Evolutionary conservation across 2,329 filamentous ascomycete species (phyloP).

Genomic region (Colletotrichum melonis): DNA sequence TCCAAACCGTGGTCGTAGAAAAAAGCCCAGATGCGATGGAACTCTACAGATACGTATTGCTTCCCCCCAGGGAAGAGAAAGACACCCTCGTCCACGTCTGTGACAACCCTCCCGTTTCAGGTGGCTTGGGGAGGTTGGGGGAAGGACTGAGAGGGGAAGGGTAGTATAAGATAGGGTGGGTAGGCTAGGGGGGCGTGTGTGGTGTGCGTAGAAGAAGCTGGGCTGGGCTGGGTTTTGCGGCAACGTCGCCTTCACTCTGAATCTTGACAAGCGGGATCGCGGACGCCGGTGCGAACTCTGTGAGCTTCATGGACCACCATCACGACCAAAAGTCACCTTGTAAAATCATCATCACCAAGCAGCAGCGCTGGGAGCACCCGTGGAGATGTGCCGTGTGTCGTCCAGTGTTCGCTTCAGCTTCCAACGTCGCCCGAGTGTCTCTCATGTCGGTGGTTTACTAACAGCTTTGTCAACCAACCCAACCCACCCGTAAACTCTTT

Average conservation of each 20-base stretch:
- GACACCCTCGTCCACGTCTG: constrained; percentile 26
- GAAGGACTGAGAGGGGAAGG: not conserved
- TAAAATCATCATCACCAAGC: not conserved
- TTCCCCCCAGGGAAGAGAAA: not conserved
- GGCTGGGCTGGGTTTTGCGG: not conserved
- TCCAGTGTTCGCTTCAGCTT: not conserved
- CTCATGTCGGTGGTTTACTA: constrained; percentile 11
- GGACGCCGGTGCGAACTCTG: constrained; percentile 18
- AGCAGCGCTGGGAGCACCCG: constrained; percentile 9
- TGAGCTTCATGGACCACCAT: not conserved
- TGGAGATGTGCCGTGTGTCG: not conserved
- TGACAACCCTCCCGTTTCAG: constrained; percentile 37
- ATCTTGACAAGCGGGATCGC: constrained; percentile 33
- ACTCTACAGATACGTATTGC: not conserved
- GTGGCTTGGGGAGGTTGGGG: constrained; percentile 16
- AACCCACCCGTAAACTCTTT: constrained; percentile 8
- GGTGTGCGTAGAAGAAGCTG: not conserved
- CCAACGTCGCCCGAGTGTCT: not conserved
- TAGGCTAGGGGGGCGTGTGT: not conserved
- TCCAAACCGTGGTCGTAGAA: not conserved
- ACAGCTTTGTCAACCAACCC: constrained; percentile 30
- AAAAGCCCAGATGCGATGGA: not conserved
- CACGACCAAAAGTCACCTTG: not conserved
- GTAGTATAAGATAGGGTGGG: not conserved
- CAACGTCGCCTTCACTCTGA: constrained; percentile 7